Base-by-base conservation (phyloP, 768 basidiomycete genomes). In the Tephrocybe sp. region DNA sequence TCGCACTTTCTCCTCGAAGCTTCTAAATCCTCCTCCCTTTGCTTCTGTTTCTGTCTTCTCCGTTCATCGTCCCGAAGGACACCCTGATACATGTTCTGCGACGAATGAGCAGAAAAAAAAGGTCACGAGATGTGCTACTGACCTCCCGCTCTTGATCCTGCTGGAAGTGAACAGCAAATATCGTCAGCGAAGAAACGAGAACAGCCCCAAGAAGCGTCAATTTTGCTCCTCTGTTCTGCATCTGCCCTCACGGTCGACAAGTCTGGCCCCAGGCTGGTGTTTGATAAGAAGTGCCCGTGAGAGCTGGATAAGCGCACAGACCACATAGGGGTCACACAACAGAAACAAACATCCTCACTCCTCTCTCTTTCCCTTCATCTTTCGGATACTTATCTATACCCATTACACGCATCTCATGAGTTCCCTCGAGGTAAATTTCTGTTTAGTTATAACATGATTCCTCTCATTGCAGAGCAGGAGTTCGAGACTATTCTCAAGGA, bases 131-230 rank as follows among this genome's bases (percentile, higher is more conserved):
- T 40, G 45, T 49, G 18, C 34, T 36, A 62, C 72, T 42, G 57
- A 93, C 95, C 59, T 92, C 83, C 50, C 86, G 85, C 68, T 98
- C 93, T 61, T 83, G 80, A 14, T 78, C 72, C 64, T 98, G 94
- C 49, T 94, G 81, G 61, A 78, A 88, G 65, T 98, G 95, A 25
- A 98, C 94, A 17, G 83, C 90, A 83, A 86, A 96, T 66, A 98
- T 82, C 23, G 88, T 90, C 32, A 86, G 67, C 2, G 77, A 76
- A 11, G 89, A 83, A 45, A 87, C 61, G 6, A 77, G 59, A 45
- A 90, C 67, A 4, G 94, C 84, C 21, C 76, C 78, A 28, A 74
- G 70, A n/a, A 97, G 76, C 1, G 92, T 90, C 36, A 78, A 70
- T 67, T 88, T 92, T 17, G 94, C 90, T 53, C 74, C 74, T 52